Evolutionary conservation across 306 rosid species (phyloP), one percentile per base, ranked within the genome.

Genomic region (Vachellia collinsii): DNA sequence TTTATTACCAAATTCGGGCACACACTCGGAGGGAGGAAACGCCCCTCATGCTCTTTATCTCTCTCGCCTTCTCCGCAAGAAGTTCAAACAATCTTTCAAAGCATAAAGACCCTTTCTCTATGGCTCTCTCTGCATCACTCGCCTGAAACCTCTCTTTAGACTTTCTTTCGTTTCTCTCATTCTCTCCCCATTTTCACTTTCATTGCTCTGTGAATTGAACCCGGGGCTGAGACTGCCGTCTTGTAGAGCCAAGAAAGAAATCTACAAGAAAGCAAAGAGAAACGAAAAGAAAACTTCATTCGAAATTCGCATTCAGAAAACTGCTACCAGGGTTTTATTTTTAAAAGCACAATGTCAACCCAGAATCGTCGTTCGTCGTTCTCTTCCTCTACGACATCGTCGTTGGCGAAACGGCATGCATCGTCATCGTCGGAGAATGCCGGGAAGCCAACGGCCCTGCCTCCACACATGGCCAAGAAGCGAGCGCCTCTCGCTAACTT

Each of bases 401-500:
- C 98, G 9, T 23, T 90, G 89, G 94, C 94, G 0, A 95, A 95
- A 58, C 90, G 98, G 36, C 91, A 90, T 20, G 92, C 97, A 14
- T 79, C 88, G 3, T 64, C 91, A 0, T 59, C 65, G 36, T 81
- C 94, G 1, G 88, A 87, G 63, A 89, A 71, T 66, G 61, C 22
- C 0, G 87, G 87, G 4, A 90, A 88, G 80, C 76, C 75, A 47
- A 37, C 62, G 16, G 82, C 86, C 0, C 79, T 78, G 4, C 85
- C 89, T 67, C 78, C 86, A 0, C 83, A 83, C 7, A 51, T 88
- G 86, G 89, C 93, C 0, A 95, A 88, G 94, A 95, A 91, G 81
- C 90, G 99, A 22, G 93, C 97, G 7, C 98, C 99, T 54, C 94
- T 95, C 23, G 53, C 90, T 34, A 93, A 95, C 85, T 78, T 95